phyloP scores from a whole-genome alignment of 805 yeast species.

The Schwanniomyces occidentalis region DNA sequence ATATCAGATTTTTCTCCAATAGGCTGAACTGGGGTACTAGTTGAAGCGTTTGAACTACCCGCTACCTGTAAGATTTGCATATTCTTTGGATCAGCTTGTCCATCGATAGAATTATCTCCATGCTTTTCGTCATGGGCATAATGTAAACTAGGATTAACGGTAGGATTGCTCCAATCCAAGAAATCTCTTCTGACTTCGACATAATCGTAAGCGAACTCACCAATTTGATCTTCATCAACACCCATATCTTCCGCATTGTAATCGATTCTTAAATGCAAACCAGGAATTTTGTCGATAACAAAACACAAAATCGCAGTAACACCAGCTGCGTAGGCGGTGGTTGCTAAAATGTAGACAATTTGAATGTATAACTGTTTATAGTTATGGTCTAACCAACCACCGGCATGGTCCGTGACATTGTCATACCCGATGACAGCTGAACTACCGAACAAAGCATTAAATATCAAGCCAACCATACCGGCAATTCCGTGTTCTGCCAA shows the following conservation, averaged over 20 bases:
- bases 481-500: conserved; percentile 99
- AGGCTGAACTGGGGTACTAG: conserved; percentile 4
- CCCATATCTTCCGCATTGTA: conserved; percentile 88
- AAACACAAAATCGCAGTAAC: conserved; percentile 78
- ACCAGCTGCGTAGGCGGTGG: conserved; percentile 69
- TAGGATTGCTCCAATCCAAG: conserved; percentile 50
- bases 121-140: too few relatives aligned
- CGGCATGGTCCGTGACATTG: conserved; percentile 77
- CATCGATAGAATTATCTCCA: too few relatives aligned
- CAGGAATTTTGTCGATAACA: conserved; percentile 76
- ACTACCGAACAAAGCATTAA: conserved; percentile 86
- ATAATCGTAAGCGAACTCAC: conserved; percentile 98
- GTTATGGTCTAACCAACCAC: conserved; percentile 92
- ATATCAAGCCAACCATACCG: conserved; percentile 86
- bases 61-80: conserved; percentile 7
- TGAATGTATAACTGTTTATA: conserved; percentile 91
- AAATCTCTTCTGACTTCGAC: conserved; percentile 95
- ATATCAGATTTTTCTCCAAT: too few relatives aligned
- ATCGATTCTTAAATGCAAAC: conserved; percentile 72
- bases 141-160: conserved; percentile 7
- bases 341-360: conserved; percentile 77
- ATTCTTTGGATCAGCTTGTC: conserved; percentile 1
- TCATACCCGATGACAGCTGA: conserved; percentile 89
- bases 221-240: conserved; percentile 94
- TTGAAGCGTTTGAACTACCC: conserved; percentile 6